phyloP scores from a whole-genome alignment of 169 alveolate species.

The Eimeria necatrix region DNA sequence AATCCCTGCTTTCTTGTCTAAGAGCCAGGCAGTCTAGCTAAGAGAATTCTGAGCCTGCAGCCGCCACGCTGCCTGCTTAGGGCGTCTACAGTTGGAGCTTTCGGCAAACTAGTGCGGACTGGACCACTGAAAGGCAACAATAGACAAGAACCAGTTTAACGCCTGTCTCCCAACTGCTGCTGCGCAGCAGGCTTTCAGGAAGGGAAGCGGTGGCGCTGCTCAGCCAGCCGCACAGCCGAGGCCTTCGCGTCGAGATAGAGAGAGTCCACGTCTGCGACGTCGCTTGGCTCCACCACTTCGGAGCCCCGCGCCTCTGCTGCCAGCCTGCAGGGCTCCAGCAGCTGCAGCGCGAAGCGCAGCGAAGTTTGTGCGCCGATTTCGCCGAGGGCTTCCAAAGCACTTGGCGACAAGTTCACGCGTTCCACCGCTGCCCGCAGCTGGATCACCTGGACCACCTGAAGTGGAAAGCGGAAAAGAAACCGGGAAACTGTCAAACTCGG shows the following conservation, averaged over 20 bases:
- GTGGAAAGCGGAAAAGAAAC: not conserved
- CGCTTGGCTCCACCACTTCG: constrained; percentile 93
- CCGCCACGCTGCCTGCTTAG: too few species aligned
- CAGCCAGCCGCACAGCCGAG: constrained; percentile 97
- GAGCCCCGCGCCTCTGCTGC: constrained; percentile 96
- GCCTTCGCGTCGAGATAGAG: constrained; percentile 98
- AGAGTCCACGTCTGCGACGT: constrained; percentile 97
- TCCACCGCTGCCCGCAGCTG: constrained; percentile 98
- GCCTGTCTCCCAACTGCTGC: too few species aligned
- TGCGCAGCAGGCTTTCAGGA: not conserved
- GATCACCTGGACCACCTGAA: constrained; percentile 91
- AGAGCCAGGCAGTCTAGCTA: too few species aligned
- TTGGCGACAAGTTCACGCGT: constrained; percentile 95
- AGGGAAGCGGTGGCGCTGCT: constrained; percentile 73
- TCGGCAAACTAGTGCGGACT: too few species aligned
- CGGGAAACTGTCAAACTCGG: not conserved
- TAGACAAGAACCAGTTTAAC: too few species aligned
- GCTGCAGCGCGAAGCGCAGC: constrained; percentile 96
- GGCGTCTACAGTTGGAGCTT: too few species aligned
- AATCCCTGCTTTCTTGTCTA: too few species aligned
- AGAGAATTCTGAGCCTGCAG: too few species aligned
- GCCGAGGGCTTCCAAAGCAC: constrained; percentile 97
- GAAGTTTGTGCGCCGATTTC: constrained; percentile 97
- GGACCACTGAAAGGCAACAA: too few species aligned
- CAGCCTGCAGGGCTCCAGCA: constrained; percentile 97